Evolutionary conservation across 768 basidiomycete species (phyloP).

Genomic region (Kondoa subrosea): DNA sequence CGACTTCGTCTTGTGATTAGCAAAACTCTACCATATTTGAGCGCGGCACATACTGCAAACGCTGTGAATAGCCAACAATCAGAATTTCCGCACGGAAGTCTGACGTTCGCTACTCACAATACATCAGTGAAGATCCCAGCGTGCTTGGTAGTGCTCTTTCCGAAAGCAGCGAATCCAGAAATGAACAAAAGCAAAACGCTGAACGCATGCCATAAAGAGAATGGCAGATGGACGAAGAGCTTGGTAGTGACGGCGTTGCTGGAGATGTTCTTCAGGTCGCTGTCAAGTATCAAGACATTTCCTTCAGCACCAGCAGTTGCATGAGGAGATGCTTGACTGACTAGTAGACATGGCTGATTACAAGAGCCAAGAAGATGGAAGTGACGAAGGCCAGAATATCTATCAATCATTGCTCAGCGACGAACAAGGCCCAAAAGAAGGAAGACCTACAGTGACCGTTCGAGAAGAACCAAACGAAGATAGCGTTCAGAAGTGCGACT

Average conservation of each 20-base stretch:
- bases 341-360: conserved; percentile 46
- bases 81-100: not conserved
- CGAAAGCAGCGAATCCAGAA: conserved; percentile 75
- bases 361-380: conserved; percentile 66
- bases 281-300: too few species aligned
- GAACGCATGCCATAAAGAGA: conserved; percentile 37
- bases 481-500: conserved; percentile 65
- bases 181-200: conserved; percentile 61
- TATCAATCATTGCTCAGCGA: too few species aligned
- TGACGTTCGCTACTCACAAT: conserved; percentile 33
- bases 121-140: conserved; percentile 71
- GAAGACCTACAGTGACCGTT: conserved; percentile 56
- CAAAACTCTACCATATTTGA: too few species aligned
- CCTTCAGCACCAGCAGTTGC: too few species aligned
- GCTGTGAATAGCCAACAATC: conserved; percentile 2
- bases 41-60: too few species aligned
- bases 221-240: conserved; percentile 81
- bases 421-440: too few species aligned
- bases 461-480: conserved; percentile 67
- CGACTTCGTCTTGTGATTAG: too few species aligned
- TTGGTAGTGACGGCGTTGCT: conserved; percentile 40
- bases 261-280: conserved; percentile 67
- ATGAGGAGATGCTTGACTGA: too few species aligned
- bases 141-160: conserved; percentile 50
- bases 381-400: conserved; percentile 57